Percentiles rank a stretch among this genome's conserved stretches.
phyloP scores from a whole-genome alignment of 805 yeast genomes.

The Clavispora fructus region DNA sequence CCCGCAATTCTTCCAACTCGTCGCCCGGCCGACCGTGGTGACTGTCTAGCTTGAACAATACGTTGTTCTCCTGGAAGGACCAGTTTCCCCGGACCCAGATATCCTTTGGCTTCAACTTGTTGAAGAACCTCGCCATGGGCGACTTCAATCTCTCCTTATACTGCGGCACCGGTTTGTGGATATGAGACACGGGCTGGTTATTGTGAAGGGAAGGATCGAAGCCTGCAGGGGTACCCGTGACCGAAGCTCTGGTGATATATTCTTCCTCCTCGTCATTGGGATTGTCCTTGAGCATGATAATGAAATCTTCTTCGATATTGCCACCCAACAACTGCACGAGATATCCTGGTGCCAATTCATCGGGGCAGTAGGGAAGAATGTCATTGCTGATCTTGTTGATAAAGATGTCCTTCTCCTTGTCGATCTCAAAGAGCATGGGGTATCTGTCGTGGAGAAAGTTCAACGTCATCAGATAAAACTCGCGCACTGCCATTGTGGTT shows the following conservation, averaged over 20 bases:
- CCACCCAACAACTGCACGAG: conserved; percentile 23
- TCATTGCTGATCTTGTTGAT: conserved; percentile 40
- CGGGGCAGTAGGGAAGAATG: conserved; percentile 23
- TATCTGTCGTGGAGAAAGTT: conserved; percentile 41
- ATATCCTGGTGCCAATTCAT: conserved; percentile 12
- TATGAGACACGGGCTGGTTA: conserved; percentile 48
- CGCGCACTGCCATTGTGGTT: conserved; percentile 36
- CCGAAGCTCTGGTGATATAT: conserved; percentile 52
- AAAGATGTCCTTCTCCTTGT: conserved; percentile 17
- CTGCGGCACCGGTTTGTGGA: conserved; percentile 72
- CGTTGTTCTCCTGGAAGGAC: conserved; percentile 60
- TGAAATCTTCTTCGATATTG: conserved; percentile 59
- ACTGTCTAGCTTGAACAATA: conserved; percentile 41
- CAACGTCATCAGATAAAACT: conserved; percentile 42
- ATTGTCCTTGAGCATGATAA: conserved; percentile 44
- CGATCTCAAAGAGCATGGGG: conserved; percentile 45
- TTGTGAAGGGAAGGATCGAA: conserved; percentile 57
- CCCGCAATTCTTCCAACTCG: conserved; percentile 26
- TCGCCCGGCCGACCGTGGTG: conserved; percentile 39
- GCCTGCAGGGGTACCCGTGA: conserved; percentile 66
- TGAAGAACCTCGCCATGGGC: conserved; percentile 66
- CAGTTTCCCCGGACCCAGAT: conserved; percentile 64
- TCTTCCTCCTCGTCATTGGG: conserved; percentile 43
- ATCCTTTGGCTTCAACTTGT: conserved; percentile 46
- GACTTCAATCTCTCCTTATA: conserved; percentile 50